phyloP scores from a whole-genome alignment of 2,329 filamentous ascomycete genomes.

The Microdochium nivale region DNA sequence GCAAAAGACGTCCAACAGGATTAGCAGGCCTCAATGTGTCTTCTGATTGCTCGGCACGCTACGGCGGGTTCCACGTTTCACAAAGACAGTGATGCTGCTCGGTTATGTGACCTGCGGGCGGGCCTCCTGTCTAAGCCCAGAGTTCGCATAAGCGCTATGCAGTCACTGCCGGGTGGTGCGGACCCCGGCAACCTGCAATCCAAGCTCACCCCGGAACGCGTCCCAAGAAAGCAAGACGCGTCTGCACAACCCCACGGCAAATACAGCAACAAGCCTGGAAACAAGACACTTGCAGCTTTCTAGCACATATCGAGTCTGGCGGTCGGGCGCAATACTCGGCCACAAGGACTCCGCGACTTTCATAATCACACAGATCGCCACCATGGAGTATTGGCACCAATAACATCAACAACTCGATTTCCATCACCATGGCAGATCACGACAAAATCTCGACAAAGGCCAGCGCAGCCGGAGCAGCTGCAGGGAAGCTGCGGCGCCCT shows the following conservation, averaged over 20 bases:
- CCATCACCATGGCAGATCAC: background rate
- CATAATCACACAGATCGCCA: background rate
- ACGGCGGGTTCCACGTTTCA: no score
- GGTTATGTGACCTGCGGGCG: no score
- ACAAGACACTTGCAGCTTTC: background rate
- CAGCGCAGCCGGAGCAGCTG: conserved; percentile 8
- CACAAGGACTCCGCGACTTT: background rate
- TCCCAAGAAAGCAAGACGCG: background rate
- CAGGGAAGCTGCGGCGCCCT: conserved; percentile 28
- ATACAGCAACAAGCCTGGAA: background rate
- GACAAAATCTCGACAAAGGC: conserved; percentile 5
- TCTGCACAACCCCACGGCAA: background rate
- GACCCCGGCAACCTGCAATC: no score
- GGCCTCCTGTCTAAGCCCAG: no score
- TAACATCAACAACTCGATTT: background rate
- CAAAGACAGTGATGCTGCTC: no score
- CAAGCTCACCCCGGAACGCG: background rate
- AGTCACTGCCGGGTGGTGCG: no score
- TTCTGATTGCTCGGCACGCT: no score
- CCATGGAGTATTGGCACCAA: background rate
- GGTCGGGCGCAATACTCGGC: background rate
- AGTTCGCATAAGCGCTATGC: no score
- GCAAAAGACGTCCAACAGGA: no score
- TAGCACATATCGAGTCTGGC: background rate
- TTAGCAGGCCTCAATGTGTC: no score